Percentiles rank a stretch among this genome's conserved stretches.
These are phyloP conservation scores for Neurospora sp. DNA, from an alignment of 495 filamentous ascomycete species.

Conservation along the genomic window DNA sequence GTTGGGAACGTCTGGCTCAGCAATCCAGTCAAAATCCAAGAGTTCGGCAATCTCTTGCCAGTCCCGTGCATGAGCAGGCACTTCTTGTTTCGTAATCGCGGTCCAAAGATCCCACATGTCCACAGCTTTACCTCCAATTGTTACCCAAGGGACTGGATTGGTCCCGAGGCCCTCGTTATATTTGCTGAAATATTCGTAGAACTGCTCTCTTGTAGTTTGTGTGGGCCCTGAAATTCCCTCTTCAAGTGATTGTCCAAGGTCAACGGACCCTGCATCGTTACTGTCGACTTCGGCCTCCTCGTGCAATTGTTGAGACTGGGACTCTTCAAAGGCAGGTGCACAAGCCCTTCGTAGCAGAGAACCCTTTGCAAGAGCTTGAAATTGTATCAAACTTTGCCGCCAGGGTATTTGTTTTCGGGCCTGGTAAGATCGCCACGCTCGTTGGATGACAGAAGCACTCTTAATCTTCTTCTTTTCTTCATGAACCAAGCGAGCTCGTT, in stretches of 20 bases:
- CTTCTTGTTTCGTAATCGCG: slow-evolving; percentile 18
- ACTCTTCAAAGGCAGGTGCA: not conserved
- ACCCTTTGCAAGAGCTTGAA: not conserved
- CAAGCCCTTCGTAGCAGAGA: not conserved
- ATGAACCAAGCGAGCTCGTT: not conserved
- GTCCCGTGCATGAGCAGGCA: slow-evolving; percentile 17
- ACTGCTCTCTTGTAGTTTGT: slow-evolving; percentile 7
- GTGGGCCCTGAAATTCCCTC: not conserved
- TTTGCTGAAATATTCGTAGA: slow-evolving; percentile 16
- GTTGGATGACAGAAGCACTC: not conserved
- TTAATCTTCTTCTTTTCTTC: not conserved
- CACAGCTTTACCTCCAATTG: slow-evolving; percentile 16
- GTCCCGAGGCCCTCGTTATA: slow-evolving; percentile 8
- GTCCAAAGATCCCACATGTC: slow-evolving; percentile 30
- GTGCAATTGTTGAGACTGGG: not conserved
- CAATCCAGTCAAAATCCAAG: slow-evolving; percentile 30
- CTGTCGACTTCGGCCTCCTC: not conserved
- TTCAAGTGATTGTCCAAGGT: not conserved
- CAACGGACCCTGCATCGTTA: not conserved
- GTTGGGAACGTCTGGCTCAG: slow-evolving; percentile 18
- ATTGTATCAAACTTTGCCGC: not conserved
- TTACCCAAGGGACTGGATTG: slow-evolving; percentile 10
- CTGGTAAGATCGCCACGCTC: not conserved
- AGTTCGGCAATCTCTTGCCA: slow-evolving; percentile 29
- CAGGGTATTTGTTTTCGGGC: not conserved